A percentile compares a stretch with the other conserved stretches of the same genome.
phyloP scores from a whole-genome alignment of 495 filamentous ascomycete genomes.

The Aspergillus olivimuriae region DNA sequence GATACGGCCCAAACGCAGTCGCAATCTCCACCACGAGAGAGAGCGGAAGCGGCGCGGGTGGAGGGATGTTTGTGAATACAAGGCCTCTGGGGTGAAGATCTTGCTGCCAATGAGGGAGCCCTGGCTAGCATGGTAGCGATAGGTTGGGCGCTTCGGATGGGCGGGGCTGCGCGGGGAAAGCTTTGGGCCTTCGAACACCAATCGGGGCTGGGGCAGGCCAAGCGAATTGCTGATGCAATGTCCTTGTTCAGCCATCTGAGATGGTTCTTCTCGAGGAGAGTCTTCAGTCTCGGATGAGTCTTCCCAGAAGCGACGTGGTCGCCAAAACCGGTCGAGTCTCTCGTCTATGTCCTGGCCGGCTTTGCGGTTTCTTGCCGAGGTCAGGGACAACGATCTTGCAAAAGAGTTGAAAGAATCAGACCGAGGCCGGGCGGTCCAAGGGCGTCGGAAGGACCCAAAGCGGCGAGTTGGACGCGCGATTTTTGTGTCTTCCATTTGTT shows the following conservation, averaged over 20 bases:
- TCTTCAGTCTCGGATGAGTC: slow-evolving; percentile 48
- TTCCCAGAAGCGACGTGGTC: slow-evolving; percentile 66
- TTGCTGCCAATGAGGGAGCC: slow-evolving; percentile 24
- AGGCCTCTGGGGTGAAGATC: slow-evolving; percentile 23
- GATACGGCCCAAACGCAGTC: slow-evolving; percentile 47
- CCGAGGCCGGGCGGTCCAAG: slow-evolving; percentile 49
- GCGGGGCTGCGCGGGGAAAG: slow-evolving; percentile 40
- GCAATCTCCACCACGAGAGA: slow-evolving; percentile 42
- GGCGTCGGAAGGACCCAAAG: slow-evolving; percentile 51
- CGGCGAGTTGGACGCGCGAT: slow-evolving; percentile 36
- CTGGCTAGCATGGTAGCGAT: slow-evolving; percentile 13
- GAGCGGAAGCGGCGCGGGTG: slow-evolving; percentile 33
- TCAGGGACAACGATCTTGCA: slow-evolving; percentile 38
- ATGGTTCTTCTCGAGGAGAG: slow-evolving; percentile 22
- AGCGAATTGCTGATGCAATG: slow-evolving; percentile 44
- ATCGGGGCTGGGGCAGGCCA: slow-evolving; percentile 48
- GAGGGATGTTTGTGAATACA: slow-evolving; percentile 24
- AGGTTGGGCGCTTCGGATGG: slow-evolving; percentile 23
- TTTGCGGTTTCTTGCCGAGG: slow-evolving; percentile 39
- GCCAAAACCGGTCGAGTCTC: slow-evolving; percentile 76
- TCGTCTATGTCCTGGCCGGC: slow-evolving; percentile 40
- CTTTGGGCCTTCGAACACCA: slow-evolving; percentile 35
- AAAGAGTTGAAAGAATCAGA: slow-evolving; percentile 46
- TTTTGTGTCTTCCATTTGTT: slow-evolving; percentile 35
- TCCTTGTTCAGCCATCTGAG: slow-evolving; percentile 15